Base-by-base conservation (phyloP, 83 land plant species). In the Larix sibirica region DNA sequence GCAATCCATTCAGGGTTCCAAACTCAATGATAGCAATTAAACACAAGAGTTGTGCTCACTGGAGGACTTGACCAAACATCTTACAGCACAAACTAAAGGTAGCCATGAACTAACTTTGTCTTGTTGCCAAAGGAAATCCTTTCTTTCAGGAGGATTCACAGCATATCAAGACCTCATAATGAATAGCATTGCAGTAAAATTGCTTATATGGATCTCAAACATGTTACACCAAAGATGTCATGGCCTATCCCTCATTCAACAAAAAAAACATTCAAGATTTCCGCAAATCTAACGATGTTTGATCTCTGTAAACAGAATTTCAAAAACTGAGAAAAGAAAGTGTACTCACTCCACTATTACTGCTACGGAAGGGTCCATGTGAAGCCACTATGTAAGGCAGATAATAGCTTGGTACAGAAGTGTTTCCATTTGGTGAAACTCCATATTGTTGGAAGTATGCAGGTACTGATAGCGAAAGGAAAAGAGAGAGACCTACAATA, bases 401-500 rank as follows among this genome's bases (percentile, higher is more conserved):
- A 64, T 94, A 88, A 74, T 94, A 95, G 81, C 90, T 83, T 17
- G 98, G 96, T 42, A 95, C 79, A 36, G 86, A 81, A 77, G 89
- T 69, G 78, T 79, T 87, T 75, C 90, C 64, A 14, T 40, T 75
- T 6, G 89, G 87, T n/a, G 65, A 68, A 28, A 63, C 79, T 40
- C 79, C 81, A 80, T 94, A 97, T 82, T 92, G 96, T 74, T 97
- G 99, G 79, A 97, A 89, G 86, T 97, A 97, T 23, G 98, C 93
- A 13, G 99, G 98, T 28, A 97, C 74, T 17, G 98, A 97, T 4
- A 97, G 80, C 36, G 98, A 94, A 26, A 96, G 83, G 79, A 98
- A 98, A 84, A 98, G 89, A 6, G 99, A 92, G 60, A 96, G 83
- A 0, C 96, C 99, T 65, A 98, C 99, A 71, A 98, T 96, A 9